A percentile compares a stretch with the other conserved stretches of the same genome.
Evolutionary conservation across 805 yeast genomes (phyloP).

Genomic region (Kluyveromyces dobzhanskii): DNA sequence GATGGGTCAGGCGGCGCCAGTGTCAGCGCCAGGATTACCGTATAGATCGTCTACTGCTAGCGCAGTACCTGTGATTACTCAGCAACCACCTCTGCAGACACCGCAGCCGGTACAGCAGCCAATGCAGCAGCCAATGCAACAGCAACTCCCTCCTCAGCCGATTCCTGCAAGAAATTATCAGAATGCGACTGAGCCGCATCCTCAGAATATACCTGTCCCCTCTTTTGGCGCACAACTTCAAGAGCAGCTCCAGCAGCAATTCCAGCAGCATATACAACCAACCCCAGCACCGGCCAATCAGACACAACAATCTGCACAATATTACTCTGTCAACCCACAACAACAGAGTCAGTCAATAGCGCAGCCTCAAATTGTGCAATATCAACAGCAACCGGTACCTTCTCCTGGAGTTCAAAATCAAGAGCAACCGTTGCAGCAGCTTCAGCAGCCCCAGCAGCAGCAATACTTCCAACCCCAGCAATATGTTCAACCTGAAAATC

Average conservation of each 20-base stretch:
- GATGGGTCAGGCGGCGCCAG: background rate
- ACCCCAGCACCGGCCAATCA: no score
- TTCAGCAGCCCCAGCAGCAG: slow-evolving; percentile 8
- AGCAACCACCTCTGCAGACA: slow-evolving; percentile 9
- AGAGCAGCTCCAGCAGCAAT: background rate
- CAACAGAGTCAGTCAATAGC: slow-evolving; percentile 5
- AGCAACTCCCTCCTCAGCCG: slow-evolving; percentile 10
- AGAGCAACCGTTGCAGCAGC: slow-evolving; percentile 6
- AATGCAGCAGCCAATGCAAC: slow-evolving; percentile 8
- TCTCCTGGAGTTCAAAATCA: slow-evolving; percentile 1
- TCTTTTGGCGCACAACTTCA: background rate
- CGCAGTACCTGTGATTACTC: slow-evolving; percentile 2
- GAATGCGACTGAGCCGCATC: no score
- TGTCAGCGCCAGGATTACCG: background rate
- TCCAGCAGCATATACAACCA: no score
- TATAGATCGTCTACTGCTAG: background rate
- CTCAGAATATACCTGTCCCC: background rate
- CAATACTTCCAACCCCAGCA: slow-evolving; percentile 1
- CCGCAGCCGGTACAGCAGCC: slow-evolving; percentile 10
- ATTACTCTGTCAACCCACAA: no score
- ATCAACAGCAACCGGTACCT: no score
- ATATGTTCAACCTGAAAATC: background rate
- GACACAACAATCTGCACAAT: no score
- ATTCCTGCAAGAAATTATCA: no score
- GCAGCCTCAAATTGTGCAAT: background rate